A percentile compares a stretch with the other conserved stretches of the same genome.
These are phyloP conservation scores for Stagonosporopsis cucurbitacearum DNA, from an alignment of 2,329 filamentous ascomycete genomes.

Conservation along the genomic window DNA sequence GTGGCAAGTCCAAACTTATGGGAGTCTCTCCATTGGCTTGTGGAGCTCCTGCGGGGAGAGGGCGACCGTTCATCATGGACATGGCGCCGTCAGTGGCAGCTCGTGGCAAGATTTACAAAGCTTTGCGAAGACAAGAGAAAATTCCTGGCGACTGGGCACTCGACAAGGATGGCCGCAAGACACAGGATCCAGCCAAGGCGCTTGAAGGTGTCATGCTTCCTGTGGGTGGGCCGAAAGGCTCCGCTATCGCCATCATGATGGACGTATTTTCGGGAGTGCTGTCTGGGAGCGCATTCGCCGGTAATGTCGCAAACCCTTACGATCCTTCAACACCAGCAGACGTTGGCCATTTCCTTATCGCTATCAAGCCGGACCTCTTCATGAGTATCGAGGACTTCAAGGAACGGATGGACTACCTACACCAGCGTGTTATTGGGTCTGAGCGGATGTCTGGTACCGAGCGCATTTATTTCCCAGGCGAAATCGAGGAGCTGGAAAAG, in stretches of 20 bases:
- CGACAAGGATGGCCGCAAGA: conserved; percentile 71
- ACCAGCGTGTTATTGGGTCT: conserved; percentile 59
- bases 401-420: conserved; percentile 65
- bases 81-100: conserved; percentile 76
- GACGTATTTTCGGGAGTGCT: conserved; percentile 83
- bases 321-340: conserved; percentile 72
- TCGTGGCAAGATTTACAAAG: conserved; percentile 76
- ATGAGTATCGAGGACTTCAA: conserved; percentile 74
- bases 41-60: conserved; percentile 70
- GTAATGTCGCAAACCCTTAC: conserved; percentile 78
- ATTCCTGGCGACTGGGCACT: conserved; percentile 79
- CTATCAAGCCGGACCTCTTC: conserved; percentile 75
- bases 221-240: conserved; percentile 85
- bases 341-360: conserved; percentile 73
- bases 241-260: conserved; percentile 82
- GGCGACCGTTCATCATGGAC: conserved; percentile 73
- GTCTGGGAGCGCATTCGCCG: conserved; percentile 79
- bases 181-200: conserved; percentile 73
- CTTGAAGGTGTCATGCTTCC: conserved; percentile 77
- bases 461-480: conserved; percentile 63
- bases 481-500: conserved; percentile 23
- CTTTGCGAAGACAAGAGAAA: conserved; percentile 68
- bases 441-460: conserved; percentile 63
- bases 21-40: conserved; percentile 78
- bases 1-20: conserved; percentile 71